Conservation (phyloP, 495 filamentous ascomycete genomes). For the Penicillium chermesinum region DNA sequence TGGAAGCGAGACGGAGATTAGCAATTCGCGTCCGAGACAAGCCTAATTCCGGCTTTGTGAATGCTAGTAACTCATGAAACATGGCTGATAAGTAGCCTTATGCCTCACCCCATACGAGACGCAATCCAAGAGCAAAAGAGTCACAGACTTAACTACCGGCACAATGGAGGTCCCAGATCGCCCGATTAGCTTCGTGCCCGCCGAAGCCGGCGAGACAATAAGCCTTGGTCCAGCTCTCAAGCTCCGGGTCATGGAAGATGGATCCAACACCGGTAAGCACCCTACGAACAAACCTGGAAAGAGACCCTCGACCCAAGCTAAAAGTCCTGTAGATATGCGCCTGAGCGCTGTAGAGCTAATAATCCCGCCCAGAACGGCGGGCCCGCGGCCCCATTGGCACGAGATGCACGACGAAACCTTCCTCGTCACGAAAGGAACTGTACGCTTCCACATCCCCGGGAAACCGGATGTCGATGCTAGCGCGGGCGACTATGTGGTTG, state of each 20-base stretch:
- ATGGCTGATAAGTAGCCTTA: not conserved
- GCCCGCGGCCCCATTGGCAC: conserved; percentile 5
- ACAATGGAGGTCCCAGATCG: conserved; percentile 2
- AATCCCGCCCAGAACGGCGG: not conserved
- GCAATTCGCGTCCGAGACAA: not conserved
- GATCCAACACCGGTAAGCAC: not conserved
- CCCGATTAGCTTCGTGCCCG: not conserved
- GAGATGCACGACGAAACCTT: conserved; percentile 10
- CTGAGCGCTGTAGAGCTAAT: conserved; percentile 1
- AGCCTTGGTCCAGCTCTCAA: not conserved
- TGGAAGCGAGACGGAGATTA: too few relatives aligned
- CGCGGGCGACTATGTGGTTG: conserved; percentile 7
- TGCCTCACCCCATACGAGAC: not conserved
- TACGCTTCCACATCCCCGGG: conserved; percentile 5
- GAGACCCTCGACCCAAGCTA: too few relatives aligned
- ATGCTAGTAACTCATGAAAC: too few relatives aligned
- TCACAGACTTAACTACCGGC: not conserved
- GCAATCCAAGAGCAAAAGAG: not conserved
- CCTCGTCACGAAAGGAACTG: not conserved
- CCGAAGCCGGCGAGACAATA: not conserved
- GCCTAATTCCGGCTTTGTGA: not conserved
- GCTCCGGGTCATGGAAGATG: conserved; percentile 1
- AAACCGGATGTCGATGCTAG: conserved; percentile 5
- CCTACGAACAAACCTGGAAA: too few relatives aligned
- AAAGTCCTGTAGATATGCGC: conserved; percentile 2